Evolutionary conservation across 1,284 basidiomycete genomes (phyloP).

Genomic region (Leccinum griseonigrum): DNA sequence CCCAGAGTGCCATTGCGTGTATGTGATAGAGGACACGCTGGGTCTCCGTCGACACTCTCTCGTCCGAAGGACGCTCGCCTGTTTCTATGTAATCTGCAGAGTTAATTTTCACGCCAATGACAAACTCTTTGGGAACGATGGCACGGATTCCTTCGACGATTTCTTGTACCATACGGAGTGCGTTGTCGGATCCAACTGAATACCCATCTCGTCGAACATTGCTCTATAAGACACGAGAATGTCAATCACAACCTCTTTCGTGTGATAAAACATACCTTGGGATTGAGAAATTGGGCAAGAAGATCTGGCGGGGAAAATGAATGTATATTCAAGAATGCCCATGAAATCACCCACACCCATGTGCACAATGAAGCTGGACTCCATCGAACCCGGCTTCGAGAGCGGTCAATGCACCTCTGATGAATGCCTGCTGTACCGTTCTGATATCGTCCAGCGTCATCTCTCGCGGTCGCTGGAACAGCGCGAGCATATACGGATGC

Average conservation of each 20-base stretch:
- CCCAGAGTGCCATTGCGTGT: conserved; percentile 60
- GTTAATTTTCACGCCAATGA: conserved; percentile 86
- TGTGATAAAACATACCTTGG: conserved; percentile 47
- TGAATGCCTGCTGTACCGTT: conserved; percentile 63
- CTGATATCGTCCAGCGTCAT: conserved; percentile 66
- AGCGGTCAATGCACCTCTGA: conserved; percentile 68
- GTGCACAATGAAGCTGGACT: conserved; percentile 84
- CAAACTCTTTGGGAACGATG: conserved; percentile 58
- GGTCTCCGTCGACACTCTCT: conserved; percentile 24
- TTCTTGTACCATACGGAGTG: conserved; percentile 61
- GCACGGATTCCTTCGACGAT: conserved; percentile 64
- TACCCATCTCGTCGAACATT: conserved; percentile 71
- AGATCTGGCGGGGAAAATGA: conserved; percentile 54
- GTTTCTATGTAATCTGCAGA: conserved; percentile 77
- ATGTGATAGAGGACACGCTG: conserved; percentile 64
- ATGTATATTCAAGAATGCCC: background rate
- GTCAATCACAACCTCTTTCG: background rate
- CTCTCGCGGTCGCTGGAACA: conserved; percentile 65
- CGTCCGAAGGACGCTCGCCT: conserved; percentile 36
- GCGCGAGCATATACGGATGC: conserved; percentile 40
- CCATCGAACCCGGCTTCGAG: conserved; percentile 82
- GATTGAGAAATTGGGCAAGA: conserved; percentile 81
- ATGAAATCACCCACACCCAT: conserved; percentile 67
- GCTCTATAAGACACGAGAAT: conserved; percentile 41
- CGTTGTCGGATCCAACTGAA: conserved; percentile 43